A percentile compares a stretch with the other conserved stretches of the same genome.
Evolutionary conservation across 495 filamentous ascomycete species (phyloP).

Genomic region (Lasiosphaeria hispida): DNA sequence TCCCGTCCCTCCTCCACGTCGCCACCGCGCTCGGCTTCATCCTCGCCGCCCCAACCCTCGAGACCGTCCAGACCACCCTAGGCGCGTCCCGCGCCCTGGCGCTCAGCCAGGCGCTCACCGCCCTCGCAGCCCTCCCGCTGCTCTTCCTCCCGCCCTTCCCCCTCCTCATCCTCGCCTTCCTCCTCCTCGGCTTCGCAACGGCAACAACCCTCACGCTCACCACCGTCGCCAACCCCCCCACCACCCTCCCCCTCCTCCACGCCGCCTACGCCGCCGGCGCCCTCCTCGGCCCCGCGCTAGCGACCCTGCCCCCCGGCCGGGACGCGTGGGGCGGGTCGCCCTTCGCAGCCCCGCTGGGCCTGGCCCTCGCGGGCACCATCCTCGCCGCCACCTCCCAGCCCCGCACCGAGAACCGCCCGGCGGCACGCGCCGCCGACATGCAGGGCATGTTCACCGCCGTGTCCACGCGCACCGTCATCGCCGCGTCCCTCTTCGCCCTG

Average conservation of each 20-base stretch:
- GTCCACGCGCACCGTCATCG: conserved; percentile 59
- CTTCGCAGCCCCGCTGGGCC: conserved; percentile 55
- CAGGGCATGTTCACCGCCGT: conserved; percentile 41
- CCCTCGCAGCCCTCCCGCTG: conserved; percentile 61
- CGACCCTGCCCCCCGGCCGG: conserved; percentile 57
- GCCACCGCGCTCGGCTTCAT: conserved; percentile 77
- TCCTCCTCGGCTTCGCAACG: conserved; percentile 65
- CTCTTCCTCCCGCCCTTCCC: conserved; percentile 70
- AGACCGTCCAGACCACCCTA: conserved; percentile 54
- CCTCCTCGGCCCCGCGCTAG: conserved; percentile 64
- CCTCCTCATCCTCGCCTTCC: conserved; percentile 60
- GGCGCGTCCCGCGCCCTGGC: conserved; percentile 64
- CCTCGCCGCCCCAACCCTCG: conserved; percentile 62
- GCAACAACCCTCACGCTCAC: conserved; percentile 67
- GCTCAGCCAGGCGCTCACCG: conserved; percentile 50
- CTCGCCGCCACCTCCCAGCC: conserved; percentile 55
- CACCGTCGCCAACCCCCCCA: conserved; percentile 74
- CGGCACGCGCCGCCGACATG: conserved; percentile 14
- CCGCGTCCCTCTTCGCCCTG: conserved; percentile 76
- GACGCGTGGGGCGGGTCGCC: conserved; percentile 49
- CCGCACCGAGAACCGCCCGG: background rate
- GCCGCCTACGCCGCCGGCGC: conserved; percentile 74
- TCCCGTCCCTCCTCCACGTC: conserved; percentile 78
- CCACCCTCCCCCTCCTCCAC: conserved; percentile 63
- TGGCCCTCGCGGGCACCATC: conserved; percentile 48